Evolutionary conservation across 2,329 filamentous ascomycete species (phyloP).

Genomic region (Aspergillus udagawae): DNA sequence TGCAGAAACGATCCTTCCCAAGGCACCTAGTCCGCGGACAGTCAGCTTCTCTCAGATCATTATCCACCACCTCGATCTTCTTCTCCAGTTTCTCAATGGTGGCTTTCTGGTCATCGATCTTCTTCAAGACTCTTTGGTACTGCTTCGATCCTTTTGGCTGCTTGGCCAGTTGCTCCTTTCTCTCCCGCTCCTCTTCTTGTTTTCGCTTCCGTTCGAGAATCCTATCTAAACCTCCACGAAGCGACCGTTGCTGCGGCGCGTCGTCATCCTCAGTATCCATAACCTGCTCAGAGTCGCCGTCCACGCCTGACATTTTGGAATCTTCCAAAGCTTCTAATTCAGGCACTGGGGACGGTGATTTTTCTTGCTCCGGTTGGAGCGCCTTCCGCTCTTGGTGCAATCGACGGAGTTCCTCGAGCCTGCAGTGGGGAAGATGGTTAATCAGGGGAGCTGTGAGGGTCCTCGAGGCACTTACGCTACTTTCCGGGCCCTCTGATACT

Average conservation of each 20-base stretch:
- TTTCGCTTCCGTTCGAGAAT: conserved; percentile 74
- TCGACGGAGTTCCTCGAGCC: conserved; percentile 43
- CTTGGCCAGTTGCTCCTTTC: conserved; percentile 62
- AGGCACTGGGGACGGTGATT: conserved; percentile 40
- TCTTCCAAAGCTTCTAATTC: conserved; percentile 40
- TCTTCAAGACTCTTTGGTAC: conserved; percentile 80
- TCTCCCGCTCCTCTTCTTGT: conserved; percentile 65
- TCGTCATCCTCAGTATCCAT: conserved; percentile 70
- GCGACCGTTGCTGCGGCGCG: conserved; percentile 51
- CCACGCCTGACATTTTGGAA: conserved; percentile 40
- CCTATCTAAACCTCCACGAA: conserved; percentile 63
- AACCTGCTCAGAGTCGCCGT: conserved; percentile 61
- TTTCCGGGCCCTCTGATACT: conserved; percentile 76
- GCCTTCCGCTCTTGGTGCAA: conserved; percentile 46
- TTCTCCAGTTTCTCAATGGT: conserved; percentile 77
- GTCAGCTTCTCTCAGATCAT: conserved; percentile 89
- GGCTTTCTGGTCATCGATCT: conserved; percentile 83
- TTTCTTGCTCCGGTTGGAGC: conserved; percentile 45
- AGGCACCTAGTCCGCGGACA: conserved; percentile 85
- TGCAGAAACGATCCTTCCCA: conserved; percentile 95
- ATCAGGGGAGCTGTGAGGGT: not conserved
- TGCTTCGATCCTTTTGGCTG: conserved; percentile 79
- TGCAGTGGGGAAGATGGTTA: conserved; percentile 11
- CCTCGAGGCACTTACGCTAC: conserved; percentile 45
- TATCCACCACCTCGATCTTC: conserved; percentile 79